Evolutionary conservation across 2,329 filamentous ascomycete species (phyloP).

Genomic region (Furcasterigmium sp.): DNA sequence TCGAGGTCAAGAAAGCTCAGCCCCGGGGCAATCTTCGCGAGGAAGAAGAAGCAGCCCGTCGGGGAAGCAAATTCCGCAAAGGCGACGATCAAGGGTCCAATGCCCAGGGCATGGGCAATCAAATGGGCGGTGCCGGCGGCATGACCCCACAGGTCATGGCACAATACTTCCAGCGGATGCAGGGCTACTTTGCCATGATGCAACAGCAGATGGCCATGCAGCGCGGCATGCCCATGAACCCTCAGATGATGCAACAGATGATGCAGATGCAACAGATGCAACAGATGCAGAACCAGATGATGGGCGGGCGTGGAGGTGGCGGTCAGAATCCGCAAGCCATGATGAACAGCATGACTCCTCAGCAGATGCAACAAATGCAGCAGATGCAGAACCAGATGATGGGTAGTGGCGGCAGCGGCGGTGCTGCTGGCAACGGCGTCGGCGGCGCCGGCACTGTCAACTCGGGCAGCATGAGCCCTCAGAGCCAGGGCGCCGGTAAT

Average conservation of each 20-base stretch:
- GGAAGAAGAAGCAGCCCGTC: slow-evolving; percentile 69
- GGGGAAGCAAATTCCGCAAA: slow-evolving; percentile 55
- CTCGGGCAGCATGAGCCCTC: slow-evolving; percentile 17
- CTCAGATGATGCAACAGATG: slow-evolving; percentile 71
- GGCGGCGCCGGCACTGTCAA: slow-evolving; percentile 15
- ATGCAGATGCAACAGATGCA: slow-evolving; percentile 73
- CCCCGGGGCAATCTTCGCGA: slow-evolving; percentile 91
- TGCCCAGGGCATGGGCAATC: slow-evolving; percentile 28
- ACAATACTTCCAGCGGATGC: slow-evolving; percentile 97
- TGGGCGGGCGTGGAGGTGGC: slow-evolving; percentile 31
- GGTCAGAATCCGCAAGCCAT: slow-evolving; percentile 28
- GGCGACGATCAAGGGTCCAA: slow-evolving; percentile 33
- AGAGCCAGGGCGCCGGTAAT: not conserved
- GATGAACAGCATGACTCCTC: slow-evolving; percentile 39
- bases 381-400: slow-evolving; percentile 32
- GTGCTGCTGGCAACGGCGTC: slow-evolving; percentile 14
- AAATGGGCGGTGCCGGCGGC: slow-evolving; percentile 45
- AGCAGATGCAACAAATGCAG: slow-evolving; percentile 57
- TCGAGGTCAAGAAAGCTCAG: slow-evolving; percentile 97
- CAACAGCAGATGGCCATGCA: slow-evolving; percentile 89
- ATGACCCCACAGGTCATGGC: slow-evolving; percentile 98
- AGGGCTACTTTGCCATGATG: slow-evolving; percentile 94
- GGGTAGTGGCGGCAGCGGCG: slow-evolving; percentile 15
- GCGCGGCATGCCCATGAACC: slow-evolving; percentile 66
- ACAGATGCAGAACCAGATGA: slow-evolving; percentile 50